These are phyloP conservation scores for Cinnamomum chago DNA, from an alignment of 164 flowering plant species.

Conservation along the genomic window DNA sequence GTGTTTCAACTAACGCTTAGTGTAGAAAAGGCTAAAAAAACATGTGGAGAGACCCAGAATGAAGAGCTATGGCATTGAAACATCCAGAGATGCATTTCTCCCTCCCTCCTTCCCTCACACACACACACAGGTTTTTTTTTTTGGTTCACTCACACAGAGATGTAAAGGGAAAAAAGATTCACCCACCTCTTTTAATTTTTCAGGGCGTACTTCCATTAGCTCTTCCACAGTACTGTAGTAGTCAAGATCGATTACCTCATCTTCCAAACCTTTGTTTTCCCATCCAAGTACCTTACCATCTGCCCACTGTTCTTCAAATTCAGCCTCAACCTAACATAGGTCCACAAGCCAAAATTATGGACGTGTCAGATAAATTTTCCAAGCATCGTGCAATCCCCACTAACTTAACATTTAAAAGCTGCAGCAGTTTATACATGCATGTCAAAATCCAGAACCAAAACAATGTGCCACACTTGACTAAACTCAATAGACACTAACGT, in stretches of 20 bases:
- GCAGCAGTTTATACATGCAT: neutral
- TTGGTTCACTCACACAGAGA: neutral
- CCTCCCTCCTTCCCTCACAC: no score
- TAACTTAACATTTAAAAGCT: neutral
- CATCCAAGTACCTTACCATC: conserved; percentile 61
- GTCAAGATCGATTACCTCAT: conserved; percentile 80
- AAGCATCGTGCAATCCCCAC: neutral
- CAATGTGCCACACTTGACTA: no score
- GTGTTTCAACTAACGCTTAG: no score
- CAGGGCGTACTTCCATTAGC: conserved; percentile 75
- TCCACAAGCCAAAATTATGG: conserved; percentile 9
- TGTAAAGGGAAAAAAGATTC: conserved; percentile 3
- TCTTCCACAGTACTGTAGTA: conserved; percentile 79
- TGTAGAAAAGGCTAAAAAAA: neutral
- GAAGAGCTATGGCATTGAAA: conserved; percentile 1
- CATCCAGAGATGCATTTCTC: neutral
- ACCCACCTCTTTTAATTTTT: conserved; percentile 83
- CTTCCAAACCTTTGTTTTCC: conserved; percentile 63
- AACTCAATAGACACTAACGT: no score
- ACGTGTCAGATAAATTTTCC: neutral
- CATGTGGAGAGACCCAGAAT: neutral
- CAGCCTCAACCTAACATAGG: conserved; percentile 56
- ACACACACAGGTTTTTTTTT: no score
- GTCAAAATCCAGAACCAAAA: neutral
- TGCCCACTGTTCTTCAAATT: conserved; percentile 83